Conservation (phyloP, 495 filamentous ascomycete species). For the Penicillium psychrofluorescens region DNA sequence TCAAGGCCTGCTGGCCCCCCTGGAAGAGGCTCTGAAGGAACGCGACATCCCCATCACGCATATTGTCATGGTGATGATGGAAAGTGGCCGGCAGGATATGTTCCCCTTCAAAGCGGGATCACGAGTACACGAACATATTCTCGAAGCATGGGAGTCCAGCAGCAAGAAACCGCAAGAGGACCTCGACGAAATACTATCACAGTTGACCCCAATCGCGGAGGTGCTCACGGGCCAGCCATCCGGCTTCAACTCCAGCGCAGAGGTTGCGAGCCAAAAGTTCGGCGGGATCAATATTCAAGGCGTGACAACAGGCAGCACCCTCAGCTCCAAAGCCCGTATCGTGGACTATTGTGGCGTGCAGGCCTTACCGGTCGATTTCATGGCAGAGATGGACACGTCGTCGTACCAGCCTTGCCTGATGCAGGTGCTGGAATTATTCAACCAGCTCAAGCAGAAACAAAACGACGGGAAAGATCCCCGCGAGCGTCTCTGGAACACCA, state of each 20-base stretch:
- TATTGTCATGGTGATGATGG: slow-evolving; percentile 25
- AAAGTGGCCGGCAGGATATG: slow-evolving; percentile 30
- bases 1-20: slow-evolving; percentile 11
- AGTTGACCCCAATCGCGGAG: slow-evolving; percentile 20
- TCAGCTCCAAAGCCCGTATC: slow-evolving; percentile 24
- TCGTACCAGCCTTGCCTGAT: slow-evolving; percentile 32
- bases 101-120: slow-evolving; percentile 26
- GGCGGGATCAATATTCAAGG: slow-evolving; percentile 26
- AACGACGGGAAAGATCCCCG: background rate
- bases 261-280: background rate
- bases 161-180: background rate
- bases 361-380: slow-evolving; percentile 29
- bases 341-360: slow-evolving; percentile 26
- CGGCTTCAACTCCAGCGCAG: slow-evolving; percentile 13
- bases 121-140: slow-evolving; percentile 20
- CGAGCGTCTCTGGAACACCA: slow-evolving; percentile 19
- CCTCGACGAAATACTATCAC: slow-evolving; percentile 10
- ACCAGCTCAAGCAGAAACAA: slow-evolving; percentile 11
- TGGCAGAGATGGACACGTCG: slow-evolving; percentile 19
- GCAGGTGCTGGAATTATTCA: slow-evolving; percentile 26
- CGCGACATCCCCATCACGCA: slow-evolving; percentile 16
- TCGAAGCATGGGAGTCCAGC: slow-evolving; percentile 6
- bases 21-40: slow-evolving; percentile 14
- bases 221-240: slow-evolving; percentile 25
- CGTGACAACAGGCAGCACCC: slow-evolving; percentile 21